Evolutionary conservation across 2,329 filamentous ascomycete species (phyloP).

Genomic region (Emergomyces orientalis): DNA sequence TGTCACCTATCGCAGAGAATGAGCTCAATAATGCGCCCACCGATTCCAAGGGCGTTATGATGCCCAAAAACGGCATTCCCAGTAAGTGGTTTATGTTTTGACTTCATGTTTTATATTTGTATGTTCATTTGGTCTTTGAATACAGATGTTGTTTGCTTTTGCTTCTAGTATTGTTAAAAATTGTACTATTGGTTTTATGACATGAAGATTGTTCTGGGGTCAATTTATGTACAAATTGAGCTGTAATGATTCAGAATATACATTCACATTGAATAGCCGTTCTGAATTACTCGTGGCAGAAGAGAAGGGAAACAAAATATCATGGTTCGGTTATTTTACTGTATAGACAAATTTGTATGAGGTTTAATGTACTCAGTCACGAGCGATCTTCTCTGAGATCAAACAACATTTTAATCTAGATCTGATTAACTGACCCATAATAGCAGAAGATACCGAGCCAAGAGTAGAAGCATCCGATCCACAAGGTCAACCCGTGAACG

Average conservation of each 20-base stretch:
- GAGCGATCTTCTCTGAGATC: not conserved
- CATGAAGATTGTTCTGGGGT: not conserved
- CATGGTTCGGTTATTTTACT: not conserved
- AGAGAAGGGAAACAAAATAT: not conserved
- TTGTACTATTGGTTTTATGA: not conserved
- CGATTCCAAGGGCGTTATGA: not conserved
- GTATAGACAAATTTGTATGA: not conserved
- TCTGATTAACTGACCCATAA: not conserved
- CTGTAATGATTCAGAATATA: not conserved
- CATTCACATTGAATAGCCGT: not conserved
- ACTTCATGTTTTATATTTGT: not conserved
- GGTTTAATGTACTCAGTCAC: not conserved
- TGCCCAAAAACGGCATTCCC: not conserved
- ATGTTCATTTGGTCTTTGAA: not conserved
- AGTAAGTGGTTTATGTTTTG: not conserved
- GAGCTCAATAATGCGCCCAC: not conserved
- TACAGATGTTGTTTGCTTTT: not conserved
- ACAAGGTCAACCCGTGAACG: conserved; percentile 2
- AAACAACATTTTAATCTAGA: not conserved
- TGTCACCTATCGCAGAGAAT: not conserved
- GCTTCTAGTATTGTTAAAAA: not conserved
- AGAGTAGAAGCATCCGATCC: not conserved
- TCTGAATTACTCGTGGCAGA: not conserved
- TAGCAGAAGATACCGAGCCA: not conserved
- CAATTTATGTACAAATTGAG: not conserved